Base-by-base conservation (phyloP, 2,329 filamentous ascomycete genomes). In the Fusarium pseudocircinatum region DNA sequence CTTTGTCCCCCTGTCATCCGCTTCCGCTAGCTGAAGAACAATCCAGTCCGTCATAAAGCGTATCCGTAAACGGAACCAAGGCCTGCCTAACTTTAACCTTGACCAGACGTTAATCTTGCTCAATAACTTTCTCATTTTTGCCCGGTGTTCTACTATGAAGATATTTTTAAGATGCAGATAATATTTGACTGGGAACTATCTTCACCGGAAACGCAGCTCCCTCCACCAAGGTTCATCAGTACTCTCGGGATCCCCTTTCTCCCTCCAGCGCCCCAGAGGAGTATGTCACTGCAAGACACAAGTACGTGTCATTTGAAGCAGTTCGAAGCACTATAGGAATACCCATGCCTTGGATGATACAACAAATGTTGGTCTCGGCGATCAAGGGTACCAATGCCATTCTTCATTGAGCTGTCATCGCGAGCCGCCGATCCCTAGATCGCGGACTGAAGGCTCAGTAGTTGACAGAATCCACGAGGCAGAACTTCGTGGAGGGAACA, bases 271-370 rank as follows among this genome's bases (percentile, higher is more conserved):
- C 26, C 4, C 32, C 49, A 6, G 49, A 37, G 6, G 18, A 52
- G n/a, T 37, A 37, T 0, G 4, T 52, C n/a, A 37, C 49, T 52
- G 13, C 32, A 24, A 37, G 7, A 6, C 49, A 52, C 12, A 5
- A 3, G 9, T 22, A 52, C 22, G 16, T 7, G 3, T 6, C 32
- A 3, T 6, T 26, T 11, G 3, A 1, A 20, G 16, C 9, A 7
- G 5, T 6, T 0, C 13, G 12, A 13, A 26, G 12, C 1, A 52
- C 6, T 3, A 37, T 20, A 24, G n/a, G n/a, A 16, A 26, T 6
- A 5, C 37, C 6, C n/a, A 52, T 37, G 0, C 49, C 18, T 52
- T 36, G 18, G 16, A 37, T 3, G 12, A 26, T 26, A 26, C 1
- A 37, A 7, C 8, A 22, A 20, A 24, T 18, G 7, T 36, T 32